Percentiles rank a stretch among this genome's conserved stretches.
phyloP scores from a whole-genome alignment of 176 grass and related monocot genomes.

The Carex scoparia region DNA sequence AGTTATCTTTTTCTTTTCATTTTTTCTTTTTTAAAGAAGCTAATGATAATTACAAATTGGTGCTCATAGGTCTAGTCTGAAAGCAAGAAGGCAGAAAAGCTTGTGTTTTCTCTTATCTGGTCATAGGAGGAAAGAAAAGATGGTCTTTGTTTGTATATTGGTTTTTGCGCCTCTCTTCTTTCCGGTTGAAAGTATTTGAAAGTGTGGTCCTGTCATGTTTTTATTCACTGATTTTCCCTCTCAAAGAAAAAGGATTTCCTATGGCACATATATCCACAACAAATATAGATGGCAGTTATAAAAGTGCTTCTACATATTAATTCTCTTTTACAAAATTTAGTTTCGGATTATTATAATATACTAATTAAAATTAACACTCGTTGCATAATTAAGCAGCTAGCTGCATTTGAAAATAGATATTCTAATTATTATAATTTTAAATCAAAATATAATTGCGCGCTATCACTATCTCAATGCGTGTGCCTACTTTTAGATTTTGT shows the following conservation, averaged over 20 bases:
- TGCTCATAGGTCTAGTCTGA: conserved; percentile 30
- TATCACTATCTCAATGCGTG: conserved; percentile 25
- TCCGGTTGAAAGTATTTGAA: conserved; percentile 55
- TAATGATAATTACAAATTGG: conserved; percentile 34
- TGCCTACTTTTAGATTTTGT: conserved; percentile 25
- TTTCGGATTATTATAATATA: not conserved
- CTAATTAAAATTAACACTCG: not conserved
- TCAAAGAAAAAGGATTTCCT: conserved; percentile 36
- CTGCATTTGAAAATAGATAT: not conserved
- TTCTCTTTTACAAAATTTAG: not conserved
- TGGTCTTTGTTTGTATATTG: conserved; percentile 78
- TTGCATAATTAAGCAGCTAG: not conserved
- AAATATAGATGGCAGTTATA: not conserved
- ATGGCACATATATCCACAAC: not conserved
- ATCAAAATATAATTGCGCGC: conserved; percentile 9
- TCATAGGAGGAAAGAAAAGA: conserved; percentile 72
- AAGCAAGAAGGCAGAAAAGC: conserved; percentile 60
- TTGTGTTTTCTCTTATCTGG: conserved; percentile 60
- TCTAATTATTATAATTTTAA: not conserved
- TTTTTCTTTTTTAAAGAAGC: conserved; percentile 37
- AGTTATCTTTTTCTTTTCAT: conserved; percentile 26
- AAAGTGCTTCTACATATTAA: not conserved
- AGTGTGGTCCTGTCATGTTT: conserved; percentile 76
- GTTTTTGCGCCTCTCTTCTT: conserved; percentile 54
- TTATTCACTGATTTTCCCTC: conserved; percentile 62